A percentile compares a stretch with the other conserved stretches of the same genome.
Conservation (phyloP, 768 basidiomycete genomes). For the Grammothele lineata region DNA sequence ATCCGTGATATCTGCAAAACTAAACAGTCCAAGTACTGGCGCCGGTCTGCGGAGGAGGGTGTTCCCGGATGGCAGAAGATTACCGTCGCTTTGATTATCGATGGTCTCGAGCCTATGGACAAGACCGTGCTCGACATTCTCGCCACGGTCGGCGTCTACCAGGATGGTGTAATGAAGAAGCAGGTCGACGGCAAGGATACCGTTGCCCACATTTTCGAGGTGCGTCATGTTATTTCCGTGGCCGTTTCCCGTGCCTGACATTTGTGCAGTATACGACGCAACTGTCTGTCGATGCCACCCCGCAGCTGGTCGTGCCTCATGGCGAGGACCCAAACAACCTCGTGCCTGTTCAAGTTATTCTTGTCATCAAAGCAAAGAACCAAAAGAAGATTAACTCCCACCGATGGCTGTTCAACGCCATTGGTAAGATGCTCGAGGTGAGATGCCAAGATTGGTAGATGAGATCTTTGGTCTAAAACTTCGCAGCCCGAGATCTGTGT, state of each 20-base stretch:
- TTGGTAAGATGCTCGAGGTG: slow-evolving; percentile 76
- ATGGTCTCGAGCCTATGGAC: slow-evolving; percentile 94
- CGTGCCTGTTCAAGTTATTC: slow-evolving; percentile 88
- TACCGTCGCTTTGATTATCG: slow-evolving; percentile 83
- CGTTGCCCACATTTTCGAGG: slow-evolving; percentile 95
- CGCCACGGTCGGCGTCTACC: slow-evolving; percentile 88
- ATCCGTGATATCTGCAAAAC: slow-evolving; percentile 97
- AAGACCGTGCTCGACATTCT: slow-evolving; percentile 88
- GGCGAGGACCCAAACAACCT: slow-evolving; percentile 88
- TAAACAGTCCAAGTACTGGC: slow-evolving; percentile 92
- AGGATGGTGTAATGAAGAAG: slow-evolving; percentile 95
- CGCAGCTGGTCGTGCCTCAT: slow-evolving; percentile 88
- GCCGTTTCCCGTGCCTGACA: background rate
- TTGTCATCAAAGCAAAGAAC: slow-evolving; percentile 90
- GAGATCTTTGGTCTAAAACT: slow-evolving; percentile 6
- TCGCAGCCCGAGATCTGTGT: slow-evolving; percentile 85
- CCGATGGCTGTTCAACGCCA: slow-evolving; percentile 94
- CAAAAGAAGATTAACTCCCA: slow-evolving; percentile 96
- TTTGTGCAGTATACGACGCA: slow-evolving; percentile 85
- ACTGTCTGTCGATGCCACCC: slow-evolving; percentile 86
- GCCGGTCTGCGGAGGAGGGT: slow-evolving; percentile 76
- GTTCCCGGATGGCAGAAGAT: slow-evolving; percentile 89
- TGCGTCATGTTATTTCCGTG: slow-evolving; percentile 25
- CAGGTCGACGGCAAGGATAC: slow-evolving; percentile 84
- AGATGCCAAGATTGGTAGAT: slow-evolving; percentile 19